Evolutionary conservation across 495 filamentous ascomycete genomes (phyloP).

Genomic region (Aspergillus egyptiacus): DNA sequence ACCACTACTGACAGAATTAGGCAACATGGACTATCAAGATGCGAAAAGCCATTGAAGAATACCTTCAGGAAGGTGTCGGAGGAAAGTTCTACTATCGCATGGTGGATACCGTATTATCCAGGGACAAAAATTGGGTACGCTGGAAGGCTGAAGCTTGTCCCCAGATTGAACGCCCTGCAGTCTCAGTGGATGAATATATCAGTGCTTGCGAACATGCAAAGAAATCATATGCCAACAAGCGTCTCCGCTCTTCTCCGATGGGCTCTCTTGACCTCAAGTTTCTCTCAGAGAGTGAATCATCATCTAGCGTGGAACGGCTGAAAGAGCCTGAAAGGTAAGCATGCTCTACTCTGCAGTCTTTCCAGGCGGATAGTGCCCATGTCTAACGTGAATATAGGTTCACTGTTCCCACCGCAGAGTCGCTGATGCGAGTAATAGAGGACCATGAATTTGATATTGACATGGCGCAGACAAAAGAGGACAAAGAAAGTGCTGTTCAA

Average conservation of each 20-base stretch:
- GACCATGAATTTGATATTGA: constrained; percentile 77
- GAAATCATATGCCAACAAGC: constrained; percentile 60
- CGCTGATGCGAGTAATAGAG: constrained; percentile 56
- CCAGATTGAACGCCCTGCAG: constrained; percentile 66
- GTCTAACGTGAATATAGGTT: constrained; percentile 30
- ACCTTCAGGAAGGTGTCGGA: constrained; percentile 61
- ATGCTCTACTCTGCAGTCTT: too few species aligned
- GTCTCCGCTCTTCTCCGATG: constrained; percentile 58
- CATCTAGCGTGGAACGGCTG: constrained; percentile 51
- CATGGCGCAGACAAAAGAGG: constrained; percentile 63
- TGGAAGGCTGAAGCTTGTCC: constrained; percentile 96
- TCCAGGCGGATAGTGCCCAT: too few species aligned
- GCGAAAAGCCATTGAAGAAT: constrained; percentile 65
- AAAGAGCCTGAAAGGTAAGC: constrained; percentile 51
- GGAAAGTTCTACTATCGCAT: constrained; percentile 92
- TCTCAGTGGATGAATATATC: constrained; percentile 59
- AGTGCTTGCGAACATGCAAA: constrained; percentile 58
- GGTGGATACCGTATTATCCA: constrained; percentile 88
- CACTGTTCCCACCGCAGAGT: constrained; percentile 48
- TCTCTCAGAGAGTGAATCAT: constrained; percentile 55
- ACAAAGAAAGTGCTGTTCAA: constrained; percentile 58
- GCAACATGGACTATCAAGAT: constrained; percentile 74
- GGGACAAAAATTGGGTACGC: constrained; percentile 96
- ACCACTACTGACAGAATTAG: constrained; percentile 25
- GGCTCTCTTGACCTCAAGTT: constrained; percentile 71